phyloP scores from a whole-genome alignment of 2,329 filamentous ascomycete species.

The Cladophialophora bantiana region DNA sequence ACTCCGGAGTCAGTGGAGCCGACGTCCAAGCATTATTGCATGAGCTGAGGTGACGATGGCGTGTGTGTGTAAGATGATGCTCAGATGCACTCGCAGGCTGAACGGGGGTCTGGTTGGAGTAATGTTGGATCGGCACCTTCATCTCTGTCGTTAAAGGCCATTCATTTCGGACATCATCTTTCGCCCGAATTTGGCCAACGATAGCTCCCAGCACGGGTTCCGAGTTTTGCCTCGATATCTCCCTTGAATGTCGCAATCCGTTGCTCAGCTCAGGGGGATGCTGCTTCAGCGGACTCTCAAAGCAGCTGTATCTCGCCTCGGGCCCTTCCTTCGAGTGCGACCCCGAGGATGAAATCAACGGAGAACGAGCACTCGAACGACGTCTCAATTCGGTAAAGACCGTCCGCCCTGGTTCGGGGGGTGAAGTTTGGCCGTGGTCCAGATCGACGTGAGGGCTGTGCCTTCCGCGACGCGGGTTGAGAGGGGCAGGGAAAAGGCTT shows the following conservation, averaged over 20 bases:
- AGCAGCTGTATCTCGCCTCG: slow-evolving; percentile 3
- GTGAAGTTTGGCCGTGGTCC: neutral
- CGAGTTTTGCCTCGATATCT: neutral
- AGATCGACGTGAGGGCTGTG: slow-evolving; percentile 3
- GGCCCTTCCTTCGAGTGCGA: neutral
- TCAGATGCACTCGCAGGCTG: neutral
- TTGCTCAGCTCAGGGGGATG: neutral
- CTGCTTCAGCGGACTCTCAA: slow-evolving; percentile 13
- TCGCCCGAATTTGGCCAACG: neutral
- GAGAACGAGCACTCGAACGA: neutral
- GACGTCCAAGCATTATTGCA: slow-evolving; percentile 9
- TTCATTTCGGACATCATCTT: neutral
- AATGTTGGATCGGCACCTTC: neutral
- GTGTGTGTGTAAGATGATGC: neutral
- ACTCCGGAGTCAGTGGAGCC: neutral
- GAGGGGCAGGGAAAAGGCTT: slow-evolving; percentile 23
- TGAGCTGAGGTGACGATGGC: slow-evolving; percentile 7
- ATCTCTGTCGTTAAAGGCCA: neutral
- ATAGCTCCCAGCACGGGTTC: neutral
- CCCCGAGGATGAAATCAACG: neutral
- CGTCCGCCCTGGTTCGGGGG: neutral
- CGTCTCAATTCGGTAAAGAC: neutral
- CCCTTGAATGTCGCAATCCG: neutral
- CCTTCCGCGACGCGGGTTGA: slow-evolving; percentile 9
- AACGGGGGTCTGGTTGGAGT: neutral